Percentiles rank a stretch among this genome's conserved stretches.
Conservation (phyloP, 805 yeast species). For the Cephaloascus fragrans region DNA sequence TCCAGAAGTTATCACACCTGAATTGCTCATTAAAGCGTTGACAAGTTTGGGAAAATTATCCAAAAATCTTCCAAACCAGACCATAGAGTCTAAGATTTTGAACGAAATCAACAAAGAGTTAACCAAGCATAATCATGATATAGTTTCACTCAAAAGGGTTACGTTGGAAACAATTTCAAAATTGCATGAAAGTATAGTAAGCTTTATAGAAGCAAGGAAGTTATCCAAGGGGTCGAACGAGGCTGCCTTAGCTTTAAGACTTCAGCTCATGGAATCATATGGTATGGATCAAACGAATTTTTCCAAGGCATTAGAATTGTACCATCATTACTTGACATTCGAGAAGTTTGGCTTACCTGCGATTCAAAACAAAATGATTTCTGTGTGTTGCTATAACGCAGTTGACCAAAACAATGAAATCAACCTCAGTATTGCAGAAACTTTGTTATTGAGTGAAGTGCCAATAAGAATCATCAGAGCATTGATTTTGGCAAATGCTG, state of each 20-base stretch:
- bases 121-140: not conserved
- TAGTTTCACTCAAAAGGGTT: too few species aligned
- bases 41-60: too few species aligned
- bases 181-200: too few species aligned
- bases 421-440: conserved; percentile 26
- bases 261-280: conserved; percentile 19
- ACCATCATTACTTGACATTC: conserved; percentile 26
- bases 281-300: conserved; percentile 21
- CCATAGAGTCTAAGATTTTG: conserved; percentile 1
- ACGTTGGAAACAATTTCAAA: too few species aligned
- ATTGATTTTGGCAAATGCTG: conserved; percentile 29
- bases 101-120: not conserved
- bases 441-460: conserved; percentile 15
- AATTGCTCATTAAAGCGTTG: conserved; percentile 6
- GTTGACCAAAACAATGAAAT: conserved; percentile 17
- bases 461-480: conserved; percentile 26
- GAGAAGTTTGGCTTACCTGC: conserved; percentile 28
- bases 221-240: conserved; percentile 16
- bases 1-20: conserved; percentile 6
- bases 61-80: conserved; percentile 3
- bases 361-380: conserved; percentile 29
- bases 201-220: too few species aligned
- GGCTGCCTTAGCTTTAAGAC: conserved; percentile 19
- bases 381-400: conserved; percentile 29
- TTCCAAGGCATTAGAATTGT: conserved; percentile 22